Evolutionary conservation across 2,329 filamentous ascomycete species (phyloP).

Genomic region (Diaporthe amygdali): DNA sequence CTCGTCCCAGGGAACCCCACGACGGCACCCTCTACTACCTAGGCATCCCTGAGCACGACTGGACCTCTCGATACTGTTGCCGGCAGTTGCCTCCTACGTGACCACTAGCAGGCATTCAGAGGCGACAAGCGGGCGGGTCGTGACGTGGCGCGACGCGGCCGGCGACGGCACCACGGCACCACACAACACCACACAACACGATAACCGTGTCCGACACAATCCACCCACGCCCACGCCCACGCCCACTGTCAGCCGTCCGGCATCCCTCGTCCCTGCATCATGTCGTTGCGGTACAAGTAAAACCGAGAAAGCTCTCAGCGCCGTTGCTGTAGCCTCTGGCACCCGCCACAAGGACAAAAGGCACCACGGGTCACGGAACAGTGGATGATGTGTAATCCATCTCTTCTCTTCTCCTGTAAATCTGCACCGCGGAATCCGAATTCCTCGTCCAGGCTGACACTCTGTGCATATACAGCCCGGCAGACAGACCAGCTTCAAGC

Average conservation of each 20-base stretch:
- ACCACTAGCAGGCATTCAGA: too few relatives aligned
- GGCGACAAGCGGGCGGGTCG: neutral
- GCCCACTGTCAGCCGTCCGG: neutral
- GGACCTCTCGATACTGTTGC: neutral
- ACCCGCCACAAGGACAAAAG: neutral
- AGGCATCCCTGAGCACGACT: too few relatives aligned
- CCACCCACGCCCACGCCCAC: too few relatives aligned
- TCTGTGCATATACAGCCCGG: neutral
- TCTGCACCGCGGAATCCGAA: neutral
- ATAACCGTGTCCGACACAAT: too few relatives aligned
- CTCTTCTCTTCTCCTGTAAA: neutral
- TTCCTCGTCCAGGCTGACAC: neutral
- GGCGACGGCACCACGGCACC: neutral
- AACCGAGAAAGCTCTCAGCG: neutral
- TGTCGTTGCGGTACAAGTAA: neutral
- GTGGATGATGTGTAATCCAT: neutral
- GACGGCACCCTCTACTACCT: neutral
- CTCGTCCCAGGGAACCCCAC: too few relatives aligned
- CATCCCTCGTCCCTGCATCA: neutral
- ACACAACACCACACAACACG: too few relatives aligned
- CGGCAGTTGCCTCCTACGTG: neutral
- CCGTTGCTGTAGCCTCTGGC: neutral
- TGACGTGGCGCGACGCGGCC: neutral
- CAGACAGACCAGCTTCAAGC: neutral
- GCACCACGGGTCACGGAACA: neutral